Evolutionary conservation across 768 basidiomycete genomes (phyloP).

Genomic region (Leccinum disarticulatum): DNA sequence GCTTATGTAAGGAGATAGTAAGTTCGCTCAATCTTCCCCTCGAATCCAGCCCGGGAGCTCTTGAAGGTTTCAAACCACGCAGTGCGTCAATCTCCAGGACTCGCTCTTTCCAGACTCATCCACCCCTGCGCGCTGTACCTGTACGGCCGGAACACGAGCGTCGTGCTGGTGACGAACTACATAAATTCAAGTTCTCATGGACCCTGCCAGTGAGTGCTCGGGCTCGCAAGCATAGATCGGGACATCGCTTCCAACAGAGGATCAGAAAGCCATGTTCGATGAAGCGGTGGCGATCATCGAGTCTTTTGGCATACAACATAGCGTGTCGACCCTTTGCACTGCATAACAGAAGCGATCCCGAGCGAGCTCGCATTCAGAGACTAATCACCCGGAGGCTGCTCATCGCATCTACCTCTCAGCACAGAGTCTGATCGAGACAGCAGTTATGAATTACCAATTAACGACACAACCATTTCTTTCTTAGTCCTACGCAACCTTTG

Average conservation of each 20-base stretch:
- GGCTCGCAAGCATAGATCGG: constrained; percentile 57
- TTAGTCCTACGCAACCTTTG: too few species aligned
- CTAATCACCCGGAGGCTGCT: too few species aligned
- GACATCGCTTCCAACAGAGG: constrained; percentile 48
- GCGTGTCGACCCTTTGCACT: background rate
- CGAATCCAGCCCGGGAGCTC: constrained; percentile 45
- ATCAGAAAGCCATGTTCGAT: constrained; percentile 64
- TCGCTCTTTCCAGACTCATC: constrained; percentile 52
- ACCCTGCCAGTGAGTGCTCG: constrained; percentile 22
- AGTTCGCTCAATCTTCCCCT: too few species aligned
- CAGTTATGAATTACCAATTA: too few species aligned
- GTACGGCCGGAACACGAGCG: constrained; percentile 67
- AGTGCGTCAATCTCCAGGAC: background rate
- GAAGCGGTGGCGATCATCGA: constrained; percentile 68
- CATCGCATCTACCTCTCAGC: too few species aligned
- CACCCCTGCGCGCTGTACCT: constrained; percentile 53
- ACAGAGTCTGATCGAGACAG: too few species aligned
- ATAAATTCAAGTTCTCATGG: background rate
- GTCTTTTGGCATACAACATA: constrained; percentile 18
- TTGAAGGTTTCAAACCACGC: constrained; percentile 12
- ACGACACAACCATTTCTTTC: too few species aligned
- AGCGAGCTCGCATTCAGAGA: too few species aligned
- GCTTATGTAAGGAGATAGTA: background rate
- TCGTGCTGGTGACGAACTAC: constrained; percentile 45
- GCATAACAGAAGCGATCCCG: too few species aligned